These are phyloP conservation scores for Fusarium circinatum DNA, from an alignment of 2,329 filamentous ascomycete genomes.

Conservation along the genomic window DNA sequence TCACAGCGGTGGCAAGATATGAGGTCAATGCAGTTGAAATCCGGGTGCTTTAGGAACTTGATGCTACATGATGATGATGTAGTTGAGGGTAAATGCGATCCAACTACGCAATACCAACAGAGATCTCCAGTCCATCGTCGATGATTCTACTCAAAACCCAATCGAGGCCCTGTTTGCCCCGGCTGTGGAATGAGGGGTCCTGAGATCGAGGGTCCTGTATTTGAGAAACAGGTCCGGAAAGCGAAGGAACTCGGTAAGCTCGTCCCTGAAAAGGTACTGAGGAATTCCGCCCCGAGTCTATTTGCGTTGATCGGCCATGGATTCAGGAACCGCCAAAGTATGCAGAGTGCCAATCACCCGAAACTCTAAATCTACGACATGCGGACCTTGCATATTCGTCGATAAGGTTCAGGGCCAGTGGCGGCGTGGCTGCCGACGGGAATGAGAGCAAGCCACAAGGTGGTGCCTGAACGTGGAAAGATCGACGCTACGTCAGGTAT, in stretches of 20 bases:
- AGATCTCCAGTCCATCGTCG: background rate
- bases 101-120: background rate
- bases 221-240: conserved; percentile 3
- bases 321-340: conserved; percentile 5
- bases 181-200: conserved; percentile 7
- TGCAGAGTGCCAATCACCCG: background rate
- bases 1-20: background rate
- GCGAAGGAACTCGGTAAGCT: background rate
- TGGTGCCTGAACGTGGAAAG: background rate
- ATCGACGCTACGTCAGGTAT: conserved; percentile 4
- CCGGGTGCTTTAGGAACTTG: no score
- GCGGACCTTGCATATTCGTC: background rate
- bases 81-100: background rate
- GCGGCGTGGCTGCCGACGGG: conserved; percentile 5
- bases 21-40: background rate
- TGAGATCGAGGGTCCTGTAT: background rate
- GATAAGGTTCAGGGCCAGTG: conserved; percentile 9
- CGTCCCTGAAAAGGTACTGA: background rate
- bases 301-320: background rate
- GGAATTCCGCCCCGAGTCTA: conserved; percentile 10
- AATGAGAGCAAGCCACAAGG: conserved; percentile 11
- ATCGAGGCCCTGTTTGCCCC: background rate
- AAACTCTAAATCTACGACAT: background rate
- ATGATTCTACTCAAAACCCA: background rate
- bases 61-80: background rate